Percentiles rank a stretch among this genome's conserved stretches.
Conservation (phyloP, 1,284 basidiomycete genomes). For the Pholiota adiposa region DNA sequence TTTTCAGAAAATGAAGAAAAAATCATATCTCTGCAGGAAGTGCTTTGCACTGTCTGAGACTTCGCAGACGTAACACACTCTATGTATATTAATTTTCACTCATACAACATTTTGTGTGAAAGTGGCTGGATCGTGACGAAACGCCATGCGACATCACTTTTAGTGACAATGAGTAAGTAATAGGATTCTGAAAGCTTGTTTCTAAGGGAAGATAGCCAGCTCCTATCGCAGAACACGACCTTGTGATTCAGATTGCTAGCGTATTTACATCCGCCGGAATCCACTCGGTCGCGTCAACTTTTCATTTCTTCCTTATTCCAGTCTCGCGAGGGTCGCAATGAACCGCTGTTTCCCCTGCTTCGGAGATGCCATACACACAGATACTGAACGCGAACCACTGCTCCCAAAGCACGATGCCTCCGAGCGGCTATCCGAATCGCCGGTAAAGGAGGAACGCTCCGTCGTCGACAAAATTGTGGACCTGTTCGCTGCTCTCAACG, state of each 20-base stretch:
- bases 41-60: too few species aligned
- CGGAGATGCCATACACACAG: slow-evolving; percentile 11
- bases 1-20: too few species aligned
- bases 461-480: slow-evolving; percentile 43
- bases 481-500: slow-evolving; percentile 43
- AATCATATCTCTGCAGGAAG: too few species aligned
- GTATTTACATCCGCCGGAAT: slow-evolving; percentile 6
- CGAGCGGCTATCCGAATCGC: background rate
- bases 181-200: too few species aligned
- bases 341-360: slow-evolving; percentile 30
- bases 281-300: background rate
- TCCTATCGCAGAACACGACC: background rate
- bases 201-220: background rate
- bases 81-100: too few species aligned
- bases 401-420: slow-evolving; percentile 24
- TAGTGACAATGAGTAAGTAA: too few species aligned
- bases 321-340: slow-evolving; percentile 21
- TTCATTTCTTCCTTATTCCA: slow-evolving; percentile 1
- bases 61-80: too few species aligned
- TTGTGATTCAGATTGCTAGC: slow-evolving; percentile 4
- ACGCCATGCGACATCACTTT: too few species aligned
- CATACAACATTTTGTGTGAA: too few species aligned
- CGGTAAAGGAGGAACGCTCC: background rate
- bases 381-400: slow-evolving; percentile 32
- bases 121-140: too few species aligned